These are phyloP conservation scores for Dendrothele bispora DNA, from an alignment of 768 basidiomycete species.

Conservation along the genomic window DNA sequence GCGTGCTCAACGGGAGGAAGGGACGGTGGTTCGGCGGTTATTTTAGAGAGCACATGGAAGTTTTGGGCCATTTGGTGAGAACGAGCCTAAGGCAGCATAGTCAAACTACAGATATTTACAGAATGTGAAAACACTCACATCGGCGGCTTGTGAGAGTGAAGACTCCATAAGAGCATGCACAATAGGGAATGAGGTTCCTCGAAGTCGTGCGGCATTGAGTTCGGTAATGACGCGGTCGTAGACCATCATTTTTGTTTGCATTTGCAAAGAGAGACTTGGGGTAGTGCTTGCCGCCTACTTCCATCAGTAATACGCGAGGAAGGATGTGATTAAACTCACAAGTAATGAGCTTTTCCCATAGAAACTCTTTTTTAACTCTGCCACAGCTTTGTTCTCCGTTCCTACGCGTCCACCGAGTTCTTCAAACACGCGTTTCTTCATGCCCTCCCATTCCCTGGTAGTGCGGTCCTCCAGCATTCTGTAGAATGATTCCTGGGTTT, in stretches of 20 bases:
- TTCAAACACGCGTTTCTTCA: slow-evolving; percentile 88
- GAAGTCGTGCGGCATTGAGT: slow-evolving; percentile 71
- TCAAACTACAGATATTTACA: background rate
- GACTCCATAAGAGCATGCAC: slow-evolving; percentile 72
- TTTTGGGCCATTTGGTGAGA: slow-evolving; percentile 58
- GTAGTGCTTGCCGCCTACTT: slow-evolving; percentile 32
- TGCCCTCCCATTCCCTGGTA: slow-evolving; percentile 83
- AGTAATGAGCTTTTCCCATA: slow-evolving; percentile 56
- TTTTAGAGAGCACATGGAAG: slow-evolving; percentile 66
- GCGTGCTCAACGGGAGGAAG: slow-evolving; percentile 78
- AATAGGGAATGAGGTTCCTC: slow-evolving; percentile 74
- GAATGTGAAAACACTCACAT: slow-evolving; percentile 41
- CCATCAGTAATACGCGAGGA: background rate
- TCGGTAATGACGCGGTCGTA: slow-evolving; percentile 84
- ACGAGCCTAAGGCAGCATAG: slow-evolving; percentile 35
- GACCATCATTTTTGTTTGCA: slow-evolving; percentile 95
- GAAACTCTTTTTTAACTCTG: slow-evolving; percentile 62
- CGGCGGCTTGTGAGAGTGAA: slow-evolving; percentile 54
- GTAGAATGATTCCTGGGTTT: slow-evolving; percentile 86
- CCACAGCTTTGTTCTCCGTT: slow-evolving; percentile 52
- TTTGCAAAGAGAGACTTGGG: slow-evolving; percentile 67
- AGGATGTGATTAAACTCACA: slow-evolving; percentile 33
- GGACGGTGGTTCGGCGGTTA: slow-evolving; percentile 73
- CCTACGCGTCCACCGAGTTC: slow-evolving; percentile 74
- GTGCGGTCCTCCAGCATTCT: slow-evolving; percentile 73